Base-by-base conservation (phyloP, 202 grass and related monocot genomes). In the Panicum virgatum region DNA sequence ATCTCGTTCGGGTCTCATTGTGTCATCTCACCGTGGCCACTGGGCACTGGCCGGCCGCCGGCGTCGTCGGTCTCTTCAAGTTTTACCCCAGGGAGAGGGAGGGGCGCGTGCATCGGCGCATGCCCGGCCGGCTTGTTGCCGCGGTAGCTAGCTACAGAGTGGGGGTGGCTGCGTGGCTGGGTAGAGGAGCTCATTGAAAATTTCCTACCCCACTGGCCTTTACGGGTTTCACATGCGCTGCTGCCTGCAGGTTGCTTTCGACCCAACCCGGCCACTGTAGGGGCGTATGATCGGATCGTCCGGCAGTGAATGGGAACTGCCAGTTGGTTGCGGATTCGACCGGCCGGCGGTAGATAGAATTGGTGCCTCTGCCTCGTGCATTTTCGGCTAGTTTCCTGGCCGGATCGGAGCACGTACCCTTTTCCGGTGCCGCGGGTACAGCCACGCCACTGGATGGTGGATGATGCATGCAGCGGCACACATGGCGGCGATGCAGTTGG, bases 161-260 rank as follows among this genome's bases (percentile, higher is more conserved):
- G 30, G 7, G 62, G n/a, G n/a, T n/a, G n/a, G n/a, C n/a, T n/a
- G n/a, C n/a, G 19, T 14, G 36, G 36, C 8, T 5, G 48, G n/a
- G 27, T 34, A 47, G 32, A 32, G 52, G 12, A 45, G 57, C 19
- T 51, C 76, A 52, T 66, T 79, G 20, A 66, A 66, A 39, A 0
- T 26, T 26, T 79, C 50, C 76, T 66, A 66, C 45, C 45, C 76
- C 27, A 52, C 70, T n/a, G 26, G 18, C 43, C 43, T 34, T 65
- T 78, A 64, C 62, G 75, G 43, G 27, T 50, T 50, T 78, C 75
- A 78, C 75, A 78, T 78, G 75, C 75, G 27, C 75, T 64, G 75
- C 44, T n/a, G n/a, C n/a, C n/a, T n/a, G n/a, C n/a, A n/a, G n/a
- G n/a, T n/a, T n/a, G n/a, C n/a, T n/a, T n/a, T n/a, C n/a, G n/a